Conservation (phyloP, 352 stramenopile species). For the Pythium sp. region DNA sequence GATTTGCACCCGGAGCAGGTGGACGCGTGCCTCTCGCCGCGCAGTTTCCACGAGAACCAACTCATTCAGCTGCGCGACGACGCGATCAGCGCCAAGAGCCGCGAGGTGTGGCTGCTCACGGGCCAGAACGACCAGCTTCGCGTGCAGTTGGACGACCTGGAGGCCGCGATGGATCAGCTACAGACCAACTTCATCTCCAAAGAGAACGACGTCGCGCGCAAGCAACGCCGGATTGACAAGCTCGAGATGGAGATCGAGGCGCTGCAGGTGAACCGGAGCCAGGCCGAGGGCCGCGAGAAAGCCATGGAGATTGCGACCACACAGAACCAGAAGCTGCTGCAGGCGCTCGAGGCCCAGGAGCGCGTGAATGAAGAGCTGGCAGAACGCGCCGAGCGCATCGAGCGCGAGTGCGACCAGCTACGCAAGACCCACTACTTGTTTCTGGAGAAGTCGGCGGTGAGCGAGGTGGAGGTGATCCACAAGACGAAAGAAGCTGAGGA, state of each 20-base stretch:
- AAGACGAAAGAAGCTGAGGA: slow-evolving; percentile 44
- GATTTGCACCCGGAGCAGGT: slow-evolving; percentile 34
- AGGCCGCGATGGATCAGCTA: slow-evolving; percentile 58
- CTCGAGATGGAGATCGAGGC: slow-evolving; percentile 55
- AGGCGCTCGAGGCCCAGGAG: slow-evolving; percentile 63
- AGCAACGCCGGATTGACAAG: slow-evolving; percentile 52
- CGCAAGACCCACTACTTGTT: slow-evolving; percentile 30
- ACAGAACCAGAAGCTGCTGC: slow-evolving; percentile 69
- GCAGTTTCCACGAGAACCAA: slow-evolving; percentile 72
- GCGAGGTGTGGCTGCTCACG: slow-evolving; percentile 68
- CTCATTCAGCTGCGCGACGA: slow-evolving; percentile 75
- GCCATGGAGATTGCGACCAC: slow-evolving; percentile 74
- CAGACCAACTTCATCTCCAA: slow-evolving; percentile 49
- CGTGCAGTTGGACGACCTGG: slow-evolving; percentile 62
- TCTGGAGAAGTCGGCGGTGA: slow-evolving; percentile 24
- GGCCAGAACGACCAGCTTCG: slow-evolving; percentile 67
- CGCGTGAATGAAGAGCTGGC: slow-evolving; percentile 26
- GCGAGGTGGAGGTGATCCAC: slow-evolving; percentile 50
- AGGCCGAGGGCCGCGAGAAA: slow-evolving; percentile 55
- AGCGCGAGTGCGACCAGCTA: slow-evolving; percentile 42
- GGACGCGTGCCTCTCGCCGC: slow-evolving; percentile 68
- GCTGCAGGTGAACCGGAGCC: slow-evolving; percentile 46
- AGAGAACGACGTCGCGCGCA: slow-evolving; percentile 56
- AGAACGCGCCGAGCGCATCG: slow-evolving; percentile 18
- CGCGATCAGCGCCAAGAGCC: slow-evolving; percentile 61